These are phyloP conservation scores for Debaryomycetaceae sp. DNA, from an alignment of 1,139 yeast species.

Conservation along the genomic window DNA sequence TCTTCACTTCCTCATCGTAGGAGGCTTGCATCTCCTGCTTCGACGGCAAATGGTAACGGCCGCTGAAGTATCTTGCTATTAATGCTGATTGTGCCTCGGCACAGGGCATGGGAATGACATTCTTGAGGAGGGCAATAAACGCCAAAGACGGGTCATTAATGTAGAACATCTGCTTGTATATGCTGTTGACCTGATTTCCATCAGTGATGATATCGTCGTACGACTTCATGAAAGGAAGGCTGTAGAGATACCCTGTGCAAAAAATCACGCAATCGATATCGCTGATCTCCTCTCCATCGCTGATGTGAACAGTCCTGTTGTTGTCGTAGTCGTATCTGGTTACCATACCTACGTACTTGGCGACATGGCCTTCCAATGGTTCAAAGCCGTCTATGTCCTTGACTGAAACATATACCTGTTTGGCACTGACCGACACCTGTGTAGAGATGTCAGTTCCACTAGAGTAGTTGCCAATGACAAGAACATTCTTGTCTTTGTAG, in stretches of 20 bases:
- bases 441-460: conserved; percentile 48
- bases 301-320: conserved; percentile 24
- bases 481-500: conserved; percentile 35
- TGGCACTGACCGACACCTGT: conserved; percentile 38
- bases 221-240: conserved; percentile 38
- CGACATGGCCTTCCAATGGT: conserved; percentile 5
- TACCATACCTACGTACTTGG: conserved; percentile 25
- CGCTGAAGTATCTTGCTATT: conserved; percentile 41
- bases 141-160: conserved; percentile 43
- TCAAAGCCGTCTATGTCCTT: conserved; percentile 13
- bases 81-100: conserved; percentile 46
- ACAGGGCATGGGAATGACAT: conserved; percentile 45
- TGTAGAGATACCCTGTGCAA: conserved; percentile 49
- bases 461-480: conserved; percentile 46
- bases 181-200: conserved; percentile 28
- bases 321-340: conserved; percentile 23
- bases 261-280: conserved; percentile 39
- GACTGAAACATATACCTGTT: conserved; percentile 32
- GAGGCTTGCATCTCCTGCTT: conserved; percentile 24
- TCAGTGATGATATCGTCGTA: conserved; percentile 23
- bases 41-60: conserved; percentile 35
- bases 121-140: conserved; percentile 35
- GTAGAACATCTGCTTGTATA: conserved; percentile 44
- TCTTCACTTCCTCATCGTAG: conserved; percentile 16
- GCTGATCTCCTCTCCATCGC: conserved; percentile 19